Conservation (phyloP, 305 asterid genomes). For the Euphrasia arctica region DNA sequence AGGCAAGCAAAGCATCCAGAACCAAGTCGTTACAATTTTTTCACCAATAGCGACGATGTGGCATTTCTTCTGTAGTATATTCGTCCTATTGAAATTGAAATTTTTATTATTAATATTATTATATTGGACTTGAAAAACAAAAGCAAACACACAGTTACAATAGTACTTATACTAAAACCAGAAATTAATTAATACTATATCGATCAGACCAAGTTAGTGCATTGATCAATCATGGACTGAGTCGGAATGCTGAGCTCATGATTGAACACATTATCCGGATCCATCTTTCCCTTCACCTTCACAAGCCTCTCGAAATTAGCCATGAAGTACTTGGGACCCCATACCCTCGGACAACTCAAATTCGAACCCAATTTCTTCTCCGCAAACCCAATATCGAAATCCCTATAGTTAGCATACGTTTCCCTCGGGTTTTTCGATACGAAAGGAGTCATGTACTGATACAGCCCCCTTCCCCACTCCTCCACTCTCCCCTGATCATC, state of each 20-base stretch:
- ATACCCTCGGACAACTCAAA: constrained; percentile 31
- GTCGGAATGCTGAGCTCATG: constrained; percentile 10
- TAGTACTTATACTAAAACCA: too few relatives aligned
- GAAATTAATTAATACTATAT: too few relatives aligned
- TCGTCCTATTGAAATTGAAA: too few relatives aligned
- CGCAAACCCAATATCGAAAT: constrained; percentile 44
- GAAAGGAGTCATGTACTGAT: constrained; percentile 49
- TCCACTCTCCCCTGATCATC: constrained; percentile 42
- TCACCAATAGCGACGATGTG: too few relatives aligned
- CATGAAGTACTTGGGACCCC: constrained; percentile 31
- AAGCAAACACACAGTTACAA: too few relatives aligned
- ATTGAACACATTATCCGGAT: constrained; percentile 65
- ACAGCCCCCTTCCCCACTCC: constrained; percentile 51
- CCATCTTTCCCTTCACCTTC: constrained; percentile 53
- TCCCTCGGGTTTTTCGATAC: constrained; percentile 55
- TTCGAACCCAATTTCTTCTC: constrained; percentile 33
- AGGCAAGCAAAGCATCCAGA: too few relatives aligned
- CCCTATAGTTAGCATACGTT: constrained; percentile 74
- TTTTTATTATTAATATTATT: too few relatives aligned
- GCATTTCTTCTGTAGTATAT: too few relatives aligned
- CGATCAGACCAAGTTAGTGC: neutral
- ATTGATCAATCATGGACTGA: constrained; percentile 16
- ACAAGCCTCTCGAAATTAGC: constrained; percentile 55
- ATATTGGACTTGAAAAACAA: too few relatives aligned
- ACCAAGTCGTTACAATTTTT: too few relatives aligned